Base-by-base conservation (phyloP, 805 yeast genomes). In the Ogataea nitratoaversa region DNA sequence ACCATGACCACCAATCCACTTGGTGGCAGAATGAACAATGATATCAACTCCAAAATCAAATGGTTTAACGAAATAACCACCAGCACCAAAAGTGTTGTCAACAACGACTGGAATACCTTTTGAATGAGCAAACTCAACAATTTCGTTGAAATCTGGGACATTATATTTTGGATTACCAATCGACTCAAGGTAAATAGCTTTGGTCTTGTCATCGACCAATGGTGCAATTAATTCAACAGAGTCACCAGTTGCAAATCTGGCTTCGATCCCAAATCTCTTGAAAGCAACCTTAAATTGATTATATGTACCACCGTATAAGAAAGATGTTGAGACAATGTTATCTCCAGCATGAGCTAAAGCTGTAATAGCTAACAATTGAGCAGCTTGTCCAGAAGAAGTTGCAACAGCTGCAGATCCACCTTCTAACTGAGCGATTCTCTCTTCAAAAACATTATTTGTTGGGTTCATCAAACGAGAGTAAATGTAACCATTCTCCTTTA, bases 1-100 rank as follows among this genome's bases (percentile, higher is more conserved):
- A 60, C 98, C 97, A 60, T 90, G 97, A 44, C 97, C 98, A 48
- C 95, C 95, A 51, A 90, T 90, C 96, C 96, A 91, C 66, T 90
- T 90, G 44, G 98, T 90, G 40, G 96, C 96, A 46, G 96, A 89
- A 65, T 90, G 96, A 17, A 84, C 84, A 25, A 91, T 84, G 50
- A 90, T 83, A 62, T 90, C 96, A 34, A 88, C 97, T 50, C 97
- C 97, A 56, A 77, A 84, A 47, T 84, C 84, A 51, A 90, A 66
- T 47, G 98, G 98, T 50, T 76, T 79, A 44, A 86, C 77, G 54
- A 85, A 76, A 70, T 67, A 89, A 36, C 97, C 97, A 65, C 95
- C 97, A 32, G 96, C 96, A 60, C 96, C 98, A 56, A 90, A 90
- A 16, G 98, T 90, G 78, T 90, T 90, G 67, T 90, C 98, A 34